Evolutionary conservation across 75 land plant genomes (phyloP).

Genomic region (Cunninghamia lanceolata): DNA sequence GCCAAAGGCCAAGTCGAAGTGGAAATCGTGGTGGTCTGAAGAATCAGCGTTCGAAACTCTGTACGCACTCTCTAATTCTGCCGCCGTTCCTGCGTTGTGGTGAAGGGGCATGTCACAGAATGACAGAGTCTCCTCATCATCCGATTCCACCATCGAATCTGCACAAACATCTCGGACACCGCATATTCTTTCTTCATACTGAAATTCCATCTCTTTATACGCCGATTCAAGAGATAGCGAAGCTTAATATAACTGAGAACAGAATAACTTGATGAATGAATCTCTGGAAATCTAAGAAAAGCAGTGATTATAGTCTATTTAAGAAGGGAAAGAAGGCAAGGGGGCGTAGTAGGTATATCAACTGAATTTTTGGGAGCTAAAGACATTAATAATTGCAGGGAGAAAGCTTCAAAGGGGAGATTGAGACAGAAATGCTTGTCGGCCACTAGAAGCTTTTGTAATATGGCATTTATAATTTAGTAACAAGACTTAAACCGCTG

Average conservation of each 20-base stretch:
- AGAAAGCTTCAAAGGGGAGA: no score
- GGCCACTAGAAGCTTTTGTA: no score
- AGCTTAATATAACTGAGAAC: neutral
- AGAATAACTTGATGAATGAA: no score
- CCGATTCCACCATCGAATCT: neutral
- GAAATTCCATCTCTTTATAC: neutral
- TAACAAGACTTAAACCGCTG: no score
- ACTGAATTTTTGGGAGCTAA: no score
- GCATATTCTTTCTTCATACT: neutral
- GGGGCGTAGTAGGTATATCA: no score
- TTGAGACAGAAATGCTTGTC: no score
- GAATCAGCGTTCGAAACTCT: neutral
- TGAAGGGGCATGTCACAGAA: constrained; percentile 1
- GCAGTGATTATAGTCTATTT: no score
- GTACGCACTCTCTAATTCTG: neutral
- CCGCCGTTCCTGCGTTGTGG: neutral
- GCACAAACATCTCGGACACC: neutral
- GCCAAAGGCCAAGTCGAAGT: neutral
- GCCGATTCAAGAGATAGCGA: neutral
- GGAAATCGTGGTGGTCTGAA: neutral
- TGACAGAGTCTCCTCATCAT: neutral
- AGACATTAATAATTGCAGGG: no score
- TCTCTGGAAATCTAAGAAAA: no score
- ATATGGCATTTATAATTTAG: no score
- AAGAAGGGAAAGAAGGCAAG: no score